Evolutionary conservation across 2,329 filamentous ascomycete genomes (phyloP), one percentile per base, ranked within the genome.

Genomic region (Fusarium nanum): DNA sequence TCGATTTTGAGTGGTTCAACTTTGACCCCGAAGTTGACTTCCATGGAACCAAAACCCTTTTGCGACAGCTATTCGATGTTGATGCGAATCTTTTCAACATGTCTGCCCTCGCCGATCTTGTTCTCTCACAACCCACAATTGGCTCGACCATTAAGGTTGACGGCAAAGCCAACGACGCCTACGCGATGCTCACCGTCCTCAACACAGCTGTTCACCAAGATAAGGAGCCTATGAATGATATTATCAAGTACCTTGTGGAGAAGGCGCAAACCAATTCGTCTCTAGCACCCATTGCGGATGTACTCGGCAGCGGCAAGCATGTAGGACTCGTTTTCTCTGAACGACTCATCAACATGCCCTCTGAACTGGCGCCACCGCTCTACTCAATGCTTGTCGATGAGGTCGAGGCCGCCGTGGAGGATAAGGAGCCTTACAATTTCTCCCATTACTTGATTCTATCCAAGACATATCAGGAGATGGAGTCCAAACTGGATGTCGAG

Each of bases 1-100:
- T 98, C 61, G 95, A 98, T 72, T 99, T 99, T 76, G 96, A 99
- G 83, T 98, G 94, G 92, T 99, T 98, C 84, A 97, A 98, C 82
- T 97, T 95, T 68, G 91, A 96, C 75, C 86, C 92, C 3, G 89
- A 92, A 10, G 87, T 97, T 75, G 96, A 99, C 81, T 98, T 98
- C 81, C 95, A 98, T 81, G 96, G 96, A 62, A 88, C 97, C 74
- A 98, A 98, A 81, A 91, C 89, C 12, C 89, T 99, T 10, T 82
- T 98, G 64, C 92, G 95, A 64, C 96, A 99, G 81, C 89, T 99
- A 44, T 91, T 99, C 79, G 96, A 98, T 80, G 89, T 92, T 56
- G 96, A 99, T 82, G 87, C 92, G 48, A 87, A 91, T 64, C 85
- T 97, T 30, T 93, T 98, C 83, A 92, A 98, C 80, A 87, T 98